Evolutionary conservation across 768 basidiomycete genomes (phyloP).

Genomic region (Lactarius deliciosus): DNA sequence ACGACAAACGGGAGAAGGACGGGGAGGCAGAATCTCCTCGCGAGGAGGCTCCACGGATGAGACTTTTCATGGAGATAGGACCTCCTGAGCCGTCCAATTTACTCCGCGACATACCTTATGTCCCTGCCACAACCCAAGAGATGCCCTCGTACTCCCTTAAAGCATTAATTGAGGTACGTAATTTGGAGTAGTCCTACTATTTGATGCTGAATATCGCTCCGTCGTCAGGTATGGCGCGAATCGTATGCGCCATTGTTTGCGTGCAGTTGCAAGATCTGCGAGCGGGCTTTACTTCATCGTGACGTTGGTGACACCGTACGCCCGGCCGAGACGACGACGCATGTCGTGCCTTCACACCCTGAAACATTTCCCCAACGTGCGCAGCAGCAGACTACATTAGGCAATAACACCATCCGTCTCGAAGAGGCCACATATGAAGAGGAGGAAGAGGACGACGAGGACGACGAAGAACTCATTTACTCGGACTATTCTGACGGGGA

Average conservation of each 20-base stretch:
- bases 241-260: slow-evolving; percentile 70
- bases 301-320: slow-evolving; percentile 43
- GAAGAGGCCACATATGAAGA: slow-evolving; percentile 32
- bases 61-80: slow-evolving; percentile 48
- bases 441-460: slow-evolving; percentile 39
- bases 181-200: not conserved
- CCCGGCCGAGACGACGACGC: slow-evolving; percentile 3
- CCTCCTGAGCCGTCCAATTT: slow-evolving; percentile 61
- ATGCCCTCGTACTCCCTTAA: slow-evolving; percentile 38
- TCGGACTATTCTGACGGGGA: slow-evolving; percentile 25
- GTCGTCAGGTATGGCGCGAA: slow-evolving; percentile 65
- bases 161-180: slow-evolving; percentile 54
- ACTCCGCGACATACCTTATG: slow-evolving; percentile 64
- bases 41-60: slow-evolving; percentile 31
- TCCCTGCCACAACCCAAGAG: slow-evolving; percentile 63
- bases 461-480: slow-evolving; percentile 34
- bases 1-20: slow-evolving; percentile 41
- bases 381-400: slow-evolving; percentile 10
- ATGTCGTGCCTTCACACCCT: slow-evolving; percentile 36
- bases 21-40: slow-evolving; percentile 35
- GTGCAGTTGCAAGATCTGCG: slow-evolving; percentile 72
- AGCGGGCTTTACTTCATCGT: slow-evolving; percentile 57
- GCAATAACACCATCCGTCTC: slow-evolving; percentile 33
- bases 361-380: slow-evolving; percentile 16
- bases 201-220: slow-evolving; percentile 12